Percentiles rank a stretch among this genome's conserved stretches.
These are phyloP conservation scores for Quercus suber DNA, from an alignment of 306 rosid species.

Conservation along the genomic window DNA sequence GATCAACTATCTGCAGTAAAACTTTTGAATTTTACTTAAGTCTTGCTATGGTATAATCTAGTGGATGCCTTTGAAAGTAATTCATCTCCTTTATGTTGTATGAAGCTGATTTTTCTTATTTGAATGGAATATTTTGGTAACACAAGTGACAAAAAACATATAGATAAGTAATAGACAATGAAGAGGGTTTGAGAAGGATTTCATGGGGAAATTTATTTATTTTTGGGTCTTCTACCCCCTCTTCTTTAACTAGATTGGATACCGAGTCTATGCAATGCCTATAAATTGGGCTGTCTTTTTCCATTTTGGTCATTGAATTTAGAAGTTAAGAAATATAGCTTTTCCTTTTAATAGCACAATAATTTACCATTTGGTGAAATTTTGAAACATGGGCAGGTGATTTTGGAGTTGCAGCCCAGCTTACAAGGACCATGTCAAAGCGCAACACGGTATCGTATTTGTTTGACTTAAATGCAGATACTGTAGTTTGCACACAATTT, in stretches of 20 bases:
- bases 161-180: neutral
- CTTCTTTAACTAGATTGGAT: neutral
- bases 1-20: too few species aligned
- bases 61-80: too few species aligned
- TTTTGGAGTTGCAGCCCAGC: slow-evolving; percentile 99
- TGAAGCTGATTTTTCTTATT: neutral
- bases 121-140: neutral
- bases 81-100: too few species aligned
- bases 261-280: neutral
- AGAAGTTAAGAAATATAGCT: neutral
- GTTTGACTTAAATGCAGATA: neutral
- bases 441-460: slow-evolving; percentile 80
- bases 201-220: neutral
- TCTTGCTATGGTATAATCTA: too few species aligned
- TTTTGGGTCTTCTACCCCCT: neutral
- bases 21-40: too few species aligned
- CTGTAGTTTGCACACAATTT: neutral
- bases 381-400: slow-evolving; percentile 68
- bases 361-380: neutral
- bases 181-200: neutral
- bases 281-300: neutral
- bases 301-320: neutral
- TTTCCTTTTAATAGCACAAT: neutral
- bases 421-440: slow-evolving; percentile 99
- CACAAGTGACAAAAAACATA: neutral